Conservation (phyloP, 352 stramenopile genomes). For the Phytophthora ramorum region DNA sequence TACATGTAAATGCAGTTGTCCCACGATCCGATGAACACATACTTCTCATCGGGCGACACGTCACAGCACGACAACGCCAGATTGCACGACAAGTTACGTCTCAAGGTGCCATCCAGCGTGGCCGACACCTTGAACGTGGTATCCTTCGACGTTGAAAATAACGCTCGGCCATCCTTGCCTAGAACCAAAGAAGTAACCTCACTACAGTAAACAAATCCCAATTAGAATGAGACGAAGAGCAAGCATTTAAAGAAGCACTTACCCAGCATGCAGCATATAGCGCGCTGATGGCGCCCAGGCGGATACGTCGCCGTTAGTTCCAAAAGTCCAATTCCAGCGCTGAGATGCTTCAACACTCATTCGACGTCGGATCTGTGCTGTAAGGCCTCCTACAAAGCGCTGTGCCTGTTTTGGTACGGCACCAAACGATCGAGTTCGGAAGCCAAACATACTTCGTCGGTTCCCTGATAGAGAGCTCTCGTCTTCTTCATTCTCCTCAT, state of each 20-base stretch:
- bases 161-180: slow-evolving; percentile 60
- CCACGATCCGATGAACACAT: slow-evolving; percentile 83
- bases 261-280: slow-evolving; percentile 77
- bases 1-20: slow-evolving; percentile 91
- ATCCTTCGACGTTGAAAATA: slow-evolving; percentile 81
- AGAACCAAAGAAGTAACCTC: slow-evolving; percentile 78
- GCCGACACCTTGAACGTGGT: slow-evolving; percentile 83
- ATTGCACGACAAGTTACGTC: slow-evolving; percentile 78
- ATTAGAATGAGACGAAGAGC: background rate
- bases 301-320: slow-evolving; percentile 49
- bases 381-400: slow-evolving; percentile 75
- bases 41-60: slow-evolving; percentile 83
- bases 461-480: slow-evolving; percentile 24
- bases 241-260: slow-evolving; percentile 17
- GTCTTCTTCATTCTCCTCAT: slow-evolving; percentile 42
- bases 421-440: slow-evolving; percentile 63
- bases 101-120: slow-evolving; percentile 66
- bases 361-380: slow-evolving; percentile 74
- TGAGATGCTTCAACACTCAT: slow-evolving; percentile 74
- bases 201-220: slow-evolving; percentile 28
- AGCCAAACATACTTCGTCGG: slow-evolving; percentile 76
- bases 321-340: slow-evolving; percentile 81
- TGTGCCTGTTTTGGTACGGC: slow-evolving; percentile 80
- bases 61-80: slow-evolving; percentile 81
- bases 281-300: slow-evolving; percentile 71